A percentile compares a stretch with the other conserved stretches of the same genome.
Evolutionary conservation across 768 basidiomycete genomes (phyloP).

Genomic region (Macrolepiota fuliginosa): DNA sequence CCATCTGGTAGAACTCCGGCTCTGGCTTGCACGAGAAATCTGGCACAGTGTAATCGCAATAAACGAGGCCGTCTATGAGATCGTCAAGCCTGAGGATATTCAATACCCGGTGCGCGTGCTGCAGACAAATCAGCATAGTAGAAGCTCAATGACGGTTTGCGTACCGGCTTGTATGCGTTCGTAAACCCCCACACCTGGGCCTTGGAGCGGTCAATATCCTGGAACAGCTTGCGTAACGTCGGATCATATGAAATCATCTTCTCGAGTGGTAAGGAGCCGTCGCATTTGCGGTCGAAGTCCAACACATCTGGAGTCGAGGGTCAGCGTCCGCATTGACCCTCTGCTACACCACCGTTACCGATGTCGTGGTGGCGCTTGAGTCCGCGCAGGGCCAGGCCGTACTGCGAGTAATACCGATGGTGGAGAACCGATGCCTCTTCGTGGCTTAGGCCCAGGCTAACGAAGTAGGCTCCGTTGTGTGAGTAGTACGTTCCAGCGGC

Average conservation of each 20-base stretch:
- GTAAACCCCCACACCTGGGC: slow-evolving; percentile 84
- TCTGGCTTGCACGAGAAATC: slow-evolving; percentile 84
- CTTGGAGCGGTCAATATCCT: slow-evolving; percentile 78
- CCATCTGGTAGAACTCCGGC: slow-evolving; percentile 63
- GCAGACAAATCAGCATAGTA: slow-evolving; percentile 10
- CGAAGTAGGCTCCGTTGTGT: slow-evolving; percentile 63
- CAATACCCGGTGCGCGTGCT: slow-evolving; percentile 85
- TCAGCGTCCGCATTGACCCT: not conserved
- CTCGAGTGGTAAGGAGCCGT: slow-evolving; percentile 81
- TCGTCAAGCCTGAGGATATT: slow-evolving; percentile 70
- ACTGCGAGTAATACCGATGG: slow-evolving; percentile 70
- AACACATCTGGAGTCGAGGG: slow-evolving; percentile 53
- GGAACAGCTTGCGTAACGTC: slow-evolving; percentile 58
- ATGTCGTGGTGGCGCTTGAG: slow-evolving; percentile 73
- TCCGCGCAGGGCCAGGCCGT: slow-evolving; percentile 81
- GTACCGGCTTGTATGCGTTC: slow-evolving; percentile 76
- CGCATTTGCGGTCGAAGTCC: slow-evolving; percentile 83
- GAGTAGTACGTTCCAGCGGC: not conserved
- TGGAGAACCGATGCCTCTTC: slow-evolving; percentile 71
- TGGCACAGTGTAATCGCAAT: slow-evolving; percentile 68
- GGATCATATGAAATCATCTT: slow-evolving; percentile 70
- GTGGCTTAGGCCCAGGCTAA: slow-evolving; percentile 62
- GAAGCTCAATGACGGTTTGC: slow-evolving; percentile 13
- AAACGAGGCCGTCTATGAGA: slow-evolving; percentile 73
- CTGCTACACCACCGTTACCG: slow-evolving; percentile 40